Conservation (phyloP, 2,329 filamentous ascomycete genomes). For the Cephalotrichum gorgonifer region DNA sequence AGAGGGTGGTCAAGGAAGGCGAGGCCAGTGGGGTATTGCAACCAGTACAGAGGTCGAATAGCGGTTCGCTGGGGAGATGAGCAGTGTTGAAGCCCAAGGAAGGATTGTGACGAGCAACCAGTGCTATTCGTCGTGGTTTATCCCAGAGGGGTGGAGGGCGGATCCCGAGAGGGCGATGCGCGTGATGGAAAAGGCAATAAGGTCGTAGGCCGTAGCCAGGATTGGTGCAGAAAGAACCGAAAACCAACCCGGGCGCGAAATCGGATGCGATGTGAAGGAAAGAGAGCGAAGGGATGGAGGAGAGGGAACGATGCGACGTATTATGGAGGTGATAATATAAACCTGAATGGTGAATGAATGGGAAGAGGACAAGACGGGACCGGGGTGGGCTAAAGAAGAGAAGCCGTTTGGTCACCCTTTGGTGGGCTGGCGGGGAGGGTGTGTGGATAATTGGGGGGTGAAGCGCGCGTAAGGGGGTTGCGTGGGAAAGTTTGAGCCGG, state of each 20-base stretch:
- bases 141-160: background rate
- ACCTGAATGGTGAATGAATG: constrained; percentile 3
- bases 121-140: constrained; percentile 1
- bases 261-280: background rate
- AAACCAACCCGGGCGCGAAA: background rate
- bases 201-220: background rate
- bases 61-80: background rate
- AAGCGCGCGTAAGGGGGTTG: constrained; percentile 4
- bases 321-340: constrained; percentile 4
- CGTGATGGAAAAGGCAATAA: background rate
- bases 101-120: constrained; percentile 3
- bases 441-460: background rate
- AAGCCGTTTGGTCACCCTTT: background rate
- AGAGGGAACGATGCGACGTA: background rate
- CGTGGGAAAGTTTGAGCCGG: constrained; percentile 1
- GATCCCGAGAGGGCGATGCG: background rate
- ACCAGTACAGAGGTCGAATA: background rate
- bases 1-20: constrained; percentile 2
- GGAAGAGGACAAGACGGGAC: constrained; percentile 7
- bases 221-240: background rate
- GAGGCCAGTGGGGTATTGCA: constrained; percentile 1
- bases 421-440: constrained; percentile 3
- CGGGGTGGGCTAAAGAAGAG: background rate
- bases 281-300: background rate
- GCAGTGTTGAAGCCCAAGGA: background rate